Evolutionary conservation across 345 rosid genomes (phyloP).

Genomic region (Eucalyptus urophylla): DNA sequence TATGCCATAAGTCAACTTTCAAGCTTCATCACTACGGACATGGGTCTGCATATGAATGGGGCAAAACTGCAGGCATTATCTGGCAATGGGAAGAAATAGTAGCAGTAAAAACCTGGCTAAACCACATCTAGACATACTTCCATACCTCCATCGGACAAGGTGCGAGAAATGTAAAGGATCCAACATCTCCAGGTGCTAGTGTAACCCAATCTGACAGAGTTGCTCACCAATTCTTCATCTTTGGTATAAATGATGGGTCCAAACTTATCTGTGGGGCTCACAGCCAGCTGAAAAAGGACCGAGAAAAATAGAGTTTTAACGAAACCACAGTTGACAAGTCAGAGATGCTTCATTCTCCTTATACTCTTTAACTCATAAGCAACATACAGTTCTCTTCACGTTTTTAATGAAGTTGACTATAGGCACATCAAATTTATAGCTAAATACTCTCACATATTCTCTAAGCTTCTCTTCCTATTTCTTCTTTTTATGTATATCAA

Average conservation of each 20-base stretch:
- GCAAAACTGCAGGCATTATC: not conserved
- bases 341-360: not conserved
- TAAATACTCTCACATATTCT: not conserved
- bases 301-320: not conserved
- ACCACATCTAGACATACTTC: not conserved
- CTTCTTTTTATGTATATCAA: not conserved
- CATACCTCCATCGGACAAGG: not conserved
- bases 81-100: not conserved
- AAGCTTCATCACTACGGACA: not conserved
- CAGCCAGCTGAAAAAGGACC: not conserved
- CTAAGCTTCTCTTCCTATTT: not conserved
- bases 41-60: not conserved
- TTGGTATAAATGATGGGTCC: not conserved
- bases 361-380: not conserved
- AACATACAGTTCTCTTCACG: not conserved
- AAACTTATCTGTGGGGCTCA: not conserved
- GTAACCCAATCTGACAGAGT: not conserved
- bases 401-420: not conserved
- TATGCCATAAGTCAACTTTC: not conserved
- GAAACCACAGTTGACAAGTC: not conserved
- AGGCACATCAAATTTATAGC: not conserved
- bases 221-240: not conserved
- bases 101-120: not conserved
- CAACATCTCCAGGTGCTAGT: not conserved
- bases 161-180: not conserved